These are phyloP conservation scores for Scheffersomyces insectosa DNA, from an alignment of 1,139 yeast genomes.

Conservation along the genomic window DNA sequence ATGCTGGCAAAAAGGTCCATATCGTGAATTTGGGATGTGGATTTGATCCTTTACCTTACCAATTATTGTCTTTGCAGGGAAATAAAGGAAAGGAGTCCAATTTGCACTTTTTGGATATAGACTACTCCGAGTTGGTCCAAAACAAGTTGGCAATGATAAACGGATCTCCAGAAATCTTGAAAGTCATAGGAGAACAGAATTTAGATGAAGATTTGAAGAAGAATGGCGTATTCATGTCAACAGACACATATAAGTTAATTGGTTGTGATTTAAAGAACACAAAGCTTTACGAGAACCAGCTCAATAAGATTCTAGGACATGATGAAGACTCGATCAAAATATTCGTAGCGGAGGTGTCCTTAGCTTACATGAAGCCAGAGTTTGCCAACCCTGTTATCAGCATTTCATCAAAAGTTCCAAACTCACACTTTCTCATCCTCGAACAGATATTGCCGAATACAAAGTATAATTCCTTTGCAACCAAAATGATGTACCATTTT, in stretches of 20 bases:
- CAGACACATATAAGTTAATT: slow-evolving; percentile 56
- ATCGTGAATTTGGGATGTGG: slow-evolving; percentile 82
- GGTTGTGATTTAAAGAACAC: slow-evolving; percentile 70
- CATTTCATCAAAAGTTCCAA: slow-evolving; percentile 41
- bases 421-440: slow-evolving; percentile 63
- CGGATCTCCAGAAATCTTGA: slow-evolving; percentile 45
- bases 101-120: slow-evolving; percentile 65
- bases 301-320: slow-evolving; percentile 26
- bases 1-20: slow-evolving; percentile 25
- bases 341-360: slow-evolving; percentile 79
- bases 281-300: slow-evolving; percentile 36
- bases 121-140: slow-evolving; percentile 66
- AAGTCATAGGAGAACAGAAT: slow-evolving; percentile 42
- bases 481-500: slow-evolving; percentile 75
- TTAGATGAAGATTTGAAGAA: slow-evolving; percentile 2
- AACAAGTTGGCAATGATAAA: slow-evolving; percentile 55
- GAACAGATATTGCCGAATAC: slow-evolving; percentile 77
- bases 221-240: slow-evolving; percentile 35
- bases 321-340: slow-evolving; percentile 41
- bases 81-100: slow-evolving; percentile 17
- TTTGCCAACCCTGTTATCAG: slow-evolving; percentile 67
- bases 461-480: slow-evolving; percentile 63
- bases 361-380: slow-evolving; percentile 74
- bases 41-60: slow-evolving; percentile 76
- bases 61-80: slow-evolving; percentile 39